Percentiles rank a stretch among this genome's conserved stretches.
These are phyloP conservation scores for Fagopyrum esculentum DNA, from an alignment of 148 eudicot species.

Conservation along the genomic window DNA sequence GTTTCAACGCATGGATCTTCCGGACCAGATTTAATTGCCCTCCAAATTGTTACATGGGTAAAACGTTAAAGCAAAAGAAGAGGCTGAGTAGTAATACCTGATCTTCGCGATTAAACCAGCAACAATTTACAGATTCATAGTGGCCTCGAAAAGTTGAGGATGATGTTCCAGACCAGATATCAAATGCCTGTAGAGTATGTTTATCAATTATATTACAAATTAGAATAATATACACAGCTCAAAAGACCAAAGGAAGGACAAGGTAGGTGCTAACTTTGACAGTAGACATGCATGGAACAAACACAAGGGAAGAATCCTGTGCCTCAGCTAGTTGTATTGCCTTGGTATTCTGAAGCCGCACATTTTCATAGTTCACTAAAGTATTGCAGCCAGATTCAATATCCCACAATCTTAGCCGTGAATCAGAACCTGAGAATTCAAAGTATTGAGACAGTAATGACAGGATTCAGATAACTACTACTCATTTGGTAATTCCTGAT, in stretches of 20 bases:
- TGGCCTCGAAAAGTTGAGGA: constrained; percentile 62
- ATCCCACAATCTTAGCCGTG: constrained; percentile 94
- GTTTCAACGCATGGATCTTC: no score
- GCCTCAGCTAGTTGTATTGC: constrained; percentile 68
- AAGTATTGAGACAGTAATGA: neutral
- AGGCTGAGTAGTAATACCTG: constrained; percentile 41
- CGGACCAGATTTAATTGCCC: neutral
- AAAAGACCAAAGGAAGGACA: neutral
- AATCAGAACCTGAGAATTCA: constrained; percentile 78
- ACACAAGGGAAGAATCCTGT: constrained; percentile 67
- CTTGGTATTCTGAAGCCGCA: constrained; percentile 73
- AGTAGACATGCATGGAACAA: constrained; percentile 87
- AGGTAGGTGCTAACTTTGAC: constrained; percentile 43
- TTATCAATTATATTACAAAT: neutral
- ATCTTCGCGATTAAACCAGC: constrained; percentile 64
- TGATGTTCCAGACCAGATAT: constrained; percentile 79
- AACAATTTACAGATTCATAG: constrained; percentile 80
- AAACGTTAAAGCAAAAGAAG: neutral
- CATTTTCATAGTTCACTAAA: constrained; percentile 79
- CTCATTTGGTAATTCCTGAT: neutral
- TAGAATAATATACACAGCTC: neutral
- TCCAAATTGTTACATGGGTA: neutral
- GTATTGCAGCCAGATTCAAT: constrained; percentile 89
- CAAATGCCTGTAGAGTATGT: constrained; percentile 49
- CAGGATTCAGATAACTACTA: neutral